phyloP scores from a whole-genome alignment of 148 eudicot species.

The Mesembryanthemum crystallinum region DNA sequence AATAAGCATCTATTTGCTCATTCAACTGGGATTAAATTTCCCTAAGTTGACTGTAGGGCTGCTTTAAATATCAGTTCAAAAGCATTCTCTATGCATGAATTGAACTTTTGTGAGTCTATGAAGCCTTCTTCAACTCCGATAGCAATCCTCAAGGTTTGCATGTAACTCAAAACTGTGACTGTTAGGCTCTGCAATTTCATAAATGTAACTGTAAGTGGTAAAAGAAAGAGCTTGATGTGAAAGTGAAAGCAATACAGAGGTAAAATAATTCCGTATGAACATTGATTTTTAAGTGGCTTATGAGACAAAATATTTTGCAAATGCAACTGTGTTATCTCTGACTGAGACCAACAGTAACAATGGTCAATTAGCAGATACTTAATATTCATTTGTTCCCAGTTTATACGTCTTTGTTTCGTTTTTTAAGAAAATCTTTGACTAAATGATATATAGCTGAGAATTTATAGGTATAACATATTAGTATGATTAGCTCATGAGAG shows the following conservation, averaged over 20 bases:
- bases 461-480: not conserved
- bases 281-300: not conserved
- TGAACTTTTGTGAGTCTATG: slow-evolving; percentile 43
- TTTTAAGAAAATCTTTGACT: not conserved
- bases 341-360: not conserved
- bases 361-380: no score
- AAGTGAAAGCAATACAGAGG: not conserved
- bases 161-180: slow-evolving; percentile 53
- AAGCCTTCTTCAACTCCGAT: slow-evolving; percentile 46
- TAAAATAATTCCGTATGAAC: not conserved
- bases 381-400: not conserved
- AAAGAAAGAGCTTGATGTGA: not conserved
- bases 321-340: not conserved
- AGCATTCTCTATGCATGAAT: slow-evolving; percentile 50
- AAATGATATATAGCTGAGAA: not conserved
- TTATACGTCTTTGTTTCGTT: not conserved
- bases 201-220: not conserved
- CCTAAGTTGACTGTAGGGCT: slow-evolving; percentile 28
- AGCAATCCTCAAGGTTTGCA: slow-evolving; percentile 39
- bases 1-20: no score
- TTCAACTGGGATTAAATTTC: no score
- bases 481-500: not conserved
- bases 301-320: not conserved
- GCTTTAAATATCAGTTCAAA: slow-evolving; percentile 44
- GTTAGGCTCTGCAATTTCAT: slow-evolving; percentile 54